These are phyloP conservation scores for Combretum micranthum DNA, from an alignment of 345 rosid genomes.

Conservation along the genomic window DNA sequence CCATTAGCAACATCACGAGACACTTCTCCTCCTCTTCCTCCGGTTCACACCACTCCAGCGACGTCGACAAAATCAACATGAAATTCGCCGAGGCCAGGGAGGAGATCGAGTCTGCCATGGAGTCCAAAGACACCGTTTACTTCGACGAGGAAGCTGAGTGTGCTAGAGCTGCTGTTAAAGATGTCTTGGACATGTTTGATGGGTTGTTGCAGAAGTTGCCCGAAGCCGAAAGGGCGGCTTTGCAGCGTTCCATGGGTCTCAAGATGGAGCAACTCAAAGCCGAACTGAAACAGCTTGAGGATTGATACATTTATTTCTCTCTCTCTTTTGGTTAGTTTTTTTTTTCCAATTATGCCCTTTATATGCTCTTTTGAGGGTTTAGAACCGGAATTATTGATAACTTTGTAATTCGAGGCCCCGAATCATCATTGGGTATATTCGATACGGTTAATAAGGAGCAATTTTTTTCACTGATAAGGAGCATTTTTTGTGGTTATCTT, in stretches of 20 bases:
- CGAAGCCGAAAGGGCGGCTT: conserved; percentile 46
- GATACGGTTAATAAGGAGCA: too few species aligned
- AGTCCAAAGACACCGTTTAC: conserved; percentile 86
- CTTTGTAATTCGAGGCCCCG: too few species aligned
- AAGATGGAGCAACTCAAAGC: conserved; percentile 97
- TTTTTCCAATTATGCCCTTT: background rate
- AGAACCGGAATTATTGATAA: too few species aligned
- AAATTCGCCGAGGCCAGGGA: conserved; percentile 98
- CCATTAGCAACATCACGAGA: conserved; percentile 6
- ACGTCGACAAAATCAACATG: conserved; percentile 76
- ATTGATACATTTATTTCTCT: conserved; percentile 30
- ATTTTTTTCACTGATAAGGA: too few species aligned
- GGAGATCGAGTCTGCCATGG: conserved; percentile 97
- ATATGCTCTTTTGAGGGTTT: background rate
- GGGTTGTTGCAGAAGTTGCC: conserved; percentile 52
- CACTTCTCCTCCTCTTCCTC: conserved; percentile 13
- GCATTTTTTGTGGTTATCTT: too few species aligned
- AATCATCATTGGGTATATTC: background rate
- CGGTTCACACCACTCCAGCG: conserved; percentile 49
- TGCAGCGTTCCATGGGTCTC: conserved; percentile 90
- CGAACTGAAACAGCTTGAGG: conserved; percentile 76
- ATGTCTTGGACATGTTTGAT: conserved; percentile 57
- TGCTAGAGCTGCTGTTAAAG: conserved; percentile 70
- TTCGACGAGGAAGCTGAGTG: conserved; percentile 91
- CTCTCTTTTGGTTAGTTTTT: conserved; percentile 4